A percentile compares a stretch with the other conserved stretches of the same genome.
Conservation (phyloP, 352 stramenopile species). For the Pythium brachiatum region DNA sequence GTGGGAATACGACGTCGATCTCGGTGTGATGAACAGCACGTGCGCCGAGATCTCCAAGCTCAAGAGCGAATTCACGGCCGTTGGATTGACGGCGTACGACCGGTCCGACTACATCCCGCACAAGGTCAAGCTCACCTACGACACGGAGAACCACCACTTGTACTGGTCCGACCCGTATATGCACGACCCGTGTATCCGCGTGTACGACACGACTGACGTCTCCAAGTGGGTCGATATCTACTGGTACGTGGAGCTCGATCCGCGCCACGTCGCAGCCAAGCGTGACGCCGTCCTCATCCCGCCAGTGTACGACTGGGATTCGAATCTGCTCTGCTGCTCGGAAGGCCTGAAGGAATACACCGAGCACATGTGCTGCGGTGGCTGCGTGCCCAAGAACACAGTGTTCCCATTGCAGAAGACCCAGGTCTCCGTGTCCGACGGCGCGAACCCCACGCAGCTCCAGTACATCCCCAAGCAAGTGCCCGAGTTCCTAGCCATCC, state of each 20-base stretch:
- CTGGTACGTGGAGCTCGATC: conserved; percentile 70
- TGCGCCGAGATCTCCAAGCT: conserved; percentile 65
- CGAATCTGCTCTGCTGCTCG: conserved; percentile 69
- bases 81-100: conserved; percentile 66
- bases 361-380: conserved; percentile 73
- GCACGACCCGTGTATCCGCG: conserved; percentile 72
- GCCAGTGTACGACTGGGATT: conserved; percentile 53
- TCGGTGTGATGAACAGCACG: conserved; percentile 76
- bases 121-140: conserved; percentile 82
- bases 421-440: conserved; percentile 47
- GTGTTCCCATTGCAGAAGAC: conserved; percentile 60
- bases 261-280: conserved; percentile 38
- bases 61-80: conserved; percentile 57
- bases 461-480: conserved; percentile 57
- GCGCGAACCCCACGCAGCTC: conserved; percentile 38
- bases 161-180: conserved; percentile 77
- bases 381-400: conserved; percentile 55
- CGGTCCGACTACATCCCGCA: conserved; percentile 70
- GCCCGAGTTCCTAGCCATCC: conserved; percentile 61
- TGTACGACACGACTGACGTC: conserved; percentile 60
- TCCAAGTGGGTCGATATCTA: conserved; percentile 81
- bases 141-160: conserved; percentile 78
- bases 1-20: conserved; percentile 79
- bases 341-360: conserved; percentile 62
- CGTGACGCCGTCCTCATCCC: conserved; percentile 53